Evolutionary conservation across 2,329 filamentous ascomycete genomes (phyloP), one percentile per base, ranked within the genome.

Genomic region (Bipolaris gigantea): DNA sequence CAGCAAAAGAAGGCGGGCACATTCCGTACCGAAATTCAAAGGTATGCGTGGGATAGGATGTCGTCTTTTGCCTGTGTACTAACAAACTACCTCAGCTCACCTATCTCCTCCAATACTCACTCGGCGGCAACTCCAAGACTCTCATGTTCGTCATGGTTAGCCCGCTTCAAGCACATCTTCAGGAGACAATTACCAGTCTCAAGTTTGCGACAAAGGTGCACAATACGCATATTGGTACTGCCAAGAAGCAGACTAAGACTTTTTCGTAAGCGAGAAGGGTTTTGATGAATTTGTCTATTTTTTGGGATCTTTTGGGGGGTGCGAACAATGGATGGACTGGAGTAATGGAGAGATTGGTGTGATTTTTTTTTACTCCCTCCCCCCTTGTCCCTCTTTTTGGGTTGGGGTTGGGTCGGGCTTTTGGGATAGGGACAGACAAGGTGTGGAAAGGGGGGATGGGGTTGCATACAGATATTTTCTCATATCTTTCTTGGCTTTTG

Each of bases 101-200:
- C 8, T 96, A 97, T 70, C 82, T 99, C 42, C 83, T 99, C 34
- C 91, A 97, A 83, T 95, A 94, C 71, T 96, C 91, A 3, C 80
- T 99, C 7, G 93, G 94, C 4, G 94, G 94, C 15, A 97, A 96
- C 74, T 94, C 89, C 64, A 96, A 97, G 78, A 99, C 94, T 0
- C 87, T 99, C 66, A 99, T 99, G 94, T 96, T 99, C 74, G 91
- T 97, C 73, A 97, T 97, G 92, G 89, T 96, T 52, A 94, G 89
- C 64, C 94, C 94, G 32, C 79, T 97, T 55, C 90, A 95, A 77
- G 89, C 87, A 5, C 94, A 97, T 77, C 80, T 97, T 61, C 89
- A 88, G 68, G 94, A 99, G 80, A 97, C 92, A 3, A 80, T 97
- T 72, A 96, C 92, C 40, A 97, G 92, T 80, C 81, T 99, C 75